Base-by-base conservation (phyloP, 768 basidiomycete species). In the Rhodotorula taiwanensis region DNA sequence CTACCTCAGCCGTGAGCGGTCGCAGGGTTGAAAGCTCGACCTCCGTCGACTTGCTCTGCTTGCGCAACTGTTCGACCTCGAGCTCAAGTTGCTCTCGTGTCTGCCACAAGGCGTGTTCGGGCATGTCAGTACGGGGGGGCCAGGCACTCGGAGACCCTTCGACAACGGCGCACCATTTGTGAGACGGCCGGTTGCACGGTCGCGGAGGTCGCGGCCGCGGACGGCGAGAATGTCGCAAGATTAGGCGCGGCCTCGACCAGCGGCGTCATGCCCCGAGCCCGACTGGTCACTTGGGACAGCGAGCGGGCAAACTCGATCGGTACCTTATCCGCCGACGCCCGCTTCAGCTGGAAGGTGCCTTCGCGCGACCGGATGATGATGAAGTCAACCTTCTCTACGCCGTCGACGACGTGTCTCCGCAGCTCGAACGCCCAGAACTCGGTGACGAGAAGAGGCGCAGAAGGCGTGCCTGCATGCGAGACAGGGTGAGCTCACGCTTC, bases 361-460 rank as follows among this genome's bases (percentile, higher is more conserved):
- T 58, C 55, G 0, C 43, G 42, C 41, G 63, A 55, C 27, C 58
- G 47, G 27, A 69, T 27, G 49, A 69, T 58, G 67, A 69, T 65
- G 43, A 64, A 62, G 56, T 69, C 67, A 39, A 57, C 53, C 51
- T 60, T 56, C 30, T 69, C 63, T 30, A 59, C 62, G 13, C 31
- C 62, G 16, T 68, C 67, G 47, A 59, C 45, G 28, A 43, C 30
- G 36, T 30, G 43, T 16, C 51, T 55, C 3, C 60, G 52, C 6
- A 69, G 60, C 53, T 61, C 62, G 44, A 69, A 69, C 14, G 67
- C 63, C 67, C 67, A 69, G 27, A 60, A 52, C 25, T 47, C 51
- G n/a, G 23, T 20, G 7, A 55, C 43, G 7, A 54, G n/a, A 8
- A 68, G 62, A 1, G 66, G 62, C 20, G 53, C 48, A 1, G n/a